Base-by-base conservation (phyloP, 345 rosid species). In the Citrus australasica region DNA sequence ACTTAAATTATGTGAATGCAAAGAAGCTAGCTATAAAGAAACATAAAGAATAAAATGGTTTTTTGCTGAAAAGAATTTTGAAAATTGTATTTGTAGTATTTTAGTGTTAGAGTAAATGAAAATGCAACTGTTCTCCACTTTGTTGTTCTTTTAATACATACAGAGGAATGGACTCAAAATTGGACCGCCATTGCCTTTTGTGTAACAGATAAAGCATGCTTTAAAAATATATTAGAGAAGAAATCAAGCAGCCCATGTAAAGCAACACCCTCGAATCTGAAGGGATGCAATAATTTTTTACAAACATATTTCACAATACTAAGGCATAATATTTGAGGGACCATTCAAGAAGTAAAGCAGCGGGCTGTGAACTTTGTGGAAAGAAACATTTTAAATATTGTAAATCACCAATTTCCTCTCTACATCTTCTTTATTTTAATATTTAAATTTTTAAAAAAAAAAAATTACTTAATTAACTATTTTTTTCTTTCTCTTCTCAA, bases 231-330 rank as follows among this genome's bases (percentile, higher is more conserved):
- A 30, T 22, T 46, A 46, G 4, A 33, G 56, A 65, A 65, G 10
- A 64, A 65, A 48, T 30, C 14, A 69, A 80, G 83, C 40, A 64
- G 66, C 58, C 73, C 73, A 80, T 78, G 7, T 38, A 59, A 71
- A 73, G 75, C 71, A 81, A 81, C 25, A 28, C 58, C 55, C 5
- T 27, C 79, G 69, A 75, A 66, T 33, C 86, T 65, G 82, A 80
- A 75, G 80, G 82, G 27, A 80, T 75, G 84, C 71, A 25, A 78
- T 69, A 62, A 27, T 42, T 55, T 56, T 42, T 35, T 25, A 25
- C 32, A 14, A 6, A 28, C 38, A 10, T 81, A 14, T 68, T 68
- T 28, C 30, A 25, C 4, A 78, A 51, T n/a, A 2, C 11, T n/a
- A 32, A 46, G 70, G 62, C 37, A 56, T 22, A 72, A 33, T 21